A percentile compares a stretch with the other conserved stretches of the same genome.
phyloP scores from a whole-genome alignment of 2,329 filamentous ascomycete species.

The Chaetothyriales sp. region DNA sequence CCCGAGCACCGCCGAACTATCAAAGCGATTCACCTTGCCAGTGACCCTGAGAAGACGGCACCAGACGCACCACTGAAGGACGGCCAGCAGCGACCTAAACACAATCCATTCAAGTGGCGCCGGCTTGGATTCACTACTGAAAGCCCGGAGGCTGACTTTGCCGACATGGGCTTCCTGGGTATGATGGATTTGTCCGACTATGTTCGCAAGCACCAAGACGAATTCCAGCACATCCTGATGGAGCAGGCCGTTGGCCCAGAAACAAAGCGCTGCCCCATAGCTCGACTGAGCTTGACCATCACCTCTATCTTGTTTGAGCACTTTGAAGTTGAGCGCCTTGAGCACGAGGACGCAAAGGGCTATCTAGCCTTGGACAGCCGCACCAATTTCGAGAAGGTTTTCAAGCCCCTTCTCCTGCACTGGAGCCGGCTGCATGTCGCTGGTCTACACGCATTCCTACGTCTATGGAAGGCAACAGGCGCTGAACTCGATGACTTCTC shows the following conservation, averaged over 20 bases:
- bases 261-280: constrained; percentile 68
- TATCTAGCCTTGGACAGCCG: constrained; percentile 60
- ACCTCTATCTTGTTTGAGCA: constrained; percentile 86
- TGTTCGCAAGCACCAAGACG: constrained; percentile 78
- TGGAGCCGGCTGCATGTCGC: constrained; percentile 85
- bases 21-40: constrained; percentile 71
- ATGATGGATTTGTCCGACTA: constrained; percentile 97
- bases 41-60: constrained; percentile 48
- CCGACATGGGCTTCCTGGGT: constrained; percentile 70
- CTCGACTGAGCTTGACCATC: constrained; percentile 69
- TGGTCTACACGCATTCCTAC: constrained; percentile 71
- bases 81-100: constrained; percentile 33
- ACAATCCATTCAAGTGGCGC: constrained; percentile 86
- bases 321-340: constrained; percentile 79
- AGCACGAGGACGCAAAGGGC: constrained; percentile 60
- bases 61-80: constrained; percentile 21
- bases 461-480: constrained; percentile 80
- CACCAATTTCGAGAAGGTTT: constrained; percentile 70
- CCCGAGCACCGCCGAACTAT: constrained; percentile 77
- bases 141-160: constrained; percentile 72
- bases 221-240: constrained; percentile 77
- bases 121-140: constrained; percentile 83
- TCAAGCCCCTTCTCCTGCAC: constrained; percentile 74
- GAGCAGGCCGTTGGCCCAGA: constrained; percentile 67
- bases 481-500: constrained; percentile 78